Evolutionary conservation across 805 yeast species (phyloP).

Genomic region (Blastobotrys muscicola): DNA sequence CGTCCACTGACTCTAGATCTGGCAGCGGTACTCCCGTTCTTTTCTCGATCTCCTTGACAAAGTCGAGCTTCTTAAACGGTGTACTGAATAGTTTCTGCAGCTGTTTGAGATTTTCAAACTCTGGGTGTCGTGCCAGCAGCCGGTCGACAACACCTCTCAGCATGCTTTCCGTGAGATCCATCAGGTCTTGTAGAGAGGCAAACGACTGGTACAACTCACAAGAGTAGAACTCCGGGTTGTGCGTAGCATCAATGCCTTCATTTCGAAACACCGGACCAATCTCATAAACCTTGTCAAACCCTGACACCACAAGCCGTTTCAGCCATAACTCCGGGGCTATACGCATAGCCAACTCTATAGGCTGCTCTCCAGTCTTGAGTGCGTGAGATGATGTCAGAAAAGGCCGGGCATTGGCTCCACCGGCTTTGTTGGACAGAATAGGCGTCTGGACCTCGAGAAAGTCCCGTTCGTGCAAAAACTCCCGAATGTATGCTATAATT

Average conservation of each 20-base stretch:
- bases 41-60: conserved; percentile 51
- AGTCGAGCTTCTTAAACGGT: conserved; percentile 44
- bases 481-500: conserved; percentile 47
- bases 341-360: conserved; percentile 45
- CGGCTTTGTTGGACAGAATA: conserved; percentile 52
- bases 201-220: conserved; percentile 82
- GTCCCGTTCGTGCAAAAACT: conserved; percentile 41
- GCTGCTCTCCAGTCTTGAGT: conserved; percentile 7
- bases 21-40: conserved; percentile 46
- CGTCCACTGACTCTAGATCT: conserved; percentile 28
- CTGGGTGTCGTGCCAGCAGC: conserved; percentile 16
- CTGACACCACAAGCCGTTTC: conserved; percentile 71
- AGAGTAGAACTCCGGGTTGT: conserved; percentile 88
- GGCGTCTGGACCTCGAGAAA: conserved; percentile 91
- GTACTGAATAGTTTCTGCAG: conserved; percentile 13
- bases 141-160: conserved; percentile 34
- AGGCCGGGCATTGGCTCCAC: conserved; percentile 93
- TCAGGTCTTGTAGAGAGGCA: conserved; percentile 56
- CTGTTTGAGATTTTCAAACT: conserved; percentile 9
- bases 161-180: conserved; percentile 51
- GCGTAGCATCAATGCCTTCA: conserved; percentile 88
- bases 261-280: conserved; percentile 73
- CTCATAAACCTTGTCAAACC: conserved; percentile 79
- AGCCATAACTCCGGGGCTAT: conserved; percentile 97
- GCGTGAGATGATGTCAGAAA: conserved; percentile 46